Conservation (phyloP, 1,284 basidiomycete species). For the Mycena sp. region DNA sequence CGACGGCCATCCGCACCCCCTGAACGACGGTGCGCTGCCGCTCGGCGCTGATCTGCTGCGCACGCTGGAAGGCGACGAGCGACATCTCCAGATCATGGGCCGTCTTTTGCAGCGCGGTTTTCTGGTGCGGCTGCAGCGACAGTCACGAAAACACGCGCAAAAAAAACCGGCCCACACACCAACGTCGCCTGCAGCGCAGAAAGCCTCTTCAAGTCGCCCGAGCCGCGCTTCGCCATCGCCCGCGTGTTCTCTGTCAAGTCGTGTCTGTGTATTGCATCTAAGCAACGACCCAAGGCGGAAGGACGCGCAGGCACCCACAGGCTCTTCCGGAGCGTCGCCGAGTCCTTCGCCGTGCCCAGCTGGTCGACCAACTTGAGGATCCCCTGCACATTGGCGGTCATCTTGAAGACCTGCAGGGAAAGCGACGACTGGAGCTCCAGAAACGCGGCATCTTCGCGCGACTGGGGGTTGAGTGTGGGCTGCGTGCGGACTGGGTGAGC, state of each 20-base stretch:
- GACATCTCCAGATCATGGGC: slow-evolving; percentile 94
- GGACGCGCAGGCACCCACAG: slow-evolving; percentile 63
- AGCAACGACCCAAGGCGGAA: slow-evolving; percentile 2
- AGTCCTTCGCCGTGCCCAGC: slow-evolving; percentile 85
- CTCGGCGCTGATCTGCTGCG: slow-evolving; percentile 91
- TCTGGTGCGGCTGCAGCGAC: slow-evolving; percentile 68
- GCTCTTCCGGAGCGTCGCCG: slow-evolving; percentile 76
- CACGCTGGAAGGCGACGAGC: slow-evolving; percentile 90
- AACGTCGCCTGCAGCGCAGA: slow-evolving; percentile 72
- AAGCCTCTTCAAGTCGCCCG: slow-evolving; percentile 91
- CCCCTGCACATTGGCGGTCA: slow-evolving; percentile 96
- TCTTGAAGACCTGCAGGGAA: slow-evolving; percentile 97
- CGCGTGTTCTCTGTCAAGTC: slow-evolving; percentile 95
- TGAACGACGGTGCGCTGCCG: slow-evolving; percentile 87
- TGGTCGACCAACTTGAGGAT: slow-evolving; percentile 94
- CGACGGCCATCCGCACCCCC: slow-evolving; percentile 79
- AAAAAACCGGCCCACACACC: slow-evolving; percentile 51
- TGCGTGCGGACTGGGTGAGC: too few relatives aligned
- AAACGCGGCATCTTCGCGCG: slow-evolving; percentile 79
- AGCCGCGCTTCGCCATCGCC: slow-evolving; percentile 93
- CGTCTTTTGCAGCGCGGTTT: slow-evolving; percentile 87
- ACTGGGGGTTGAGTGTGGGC: slow-evolving; percentile 56
- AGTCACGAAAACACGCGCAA: slow-evolving; percentile 3
- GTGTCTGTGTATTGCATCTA: slow-evolving; percentile 57
- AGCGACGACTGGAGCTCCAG: slow-evolving; percentile 84